A percentile compares a stretch with the other conserved stretches of the same genome.
These are phyloP conservation scores for Neurospora sp. DNA, from an alignment of 495 filamentous ascomycete genomes.

Conservation along the genomic window DNA sequence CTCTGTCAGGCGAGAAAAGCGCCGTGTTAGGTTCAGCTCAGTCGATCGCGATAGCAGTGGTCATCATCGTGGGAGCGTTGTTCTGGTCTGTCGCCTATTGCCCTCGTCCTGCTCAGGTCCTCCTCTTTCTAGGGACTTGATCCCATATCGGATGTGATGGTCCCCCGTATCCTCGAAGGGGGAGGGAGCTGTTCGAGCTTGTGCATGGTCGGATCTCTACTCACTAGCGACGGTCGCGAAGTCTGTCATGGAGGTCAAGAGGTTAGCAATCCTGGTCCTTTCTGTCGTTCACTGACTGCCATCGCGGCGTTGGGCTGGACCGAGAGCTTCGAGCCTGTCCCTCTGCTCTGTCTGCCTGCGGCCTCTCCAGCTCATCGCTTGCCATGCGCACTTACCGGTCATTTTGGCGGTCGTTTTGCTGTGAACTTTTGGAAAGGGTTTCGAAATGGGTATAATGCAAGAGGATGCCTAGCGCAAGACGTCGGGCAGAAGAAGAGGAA, in stretches of 20 bases:
- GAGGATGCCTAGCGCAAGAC: neutral
- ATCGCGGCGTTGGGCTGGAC: neutral
- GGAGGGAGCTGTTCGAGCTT: neutral
- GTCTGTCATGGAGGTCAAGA: slow-evolving; percentile 8
- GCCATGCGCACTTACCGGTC: neutral
- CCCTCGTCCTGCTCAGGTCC: neutral
- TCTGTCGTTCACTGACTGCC: neutral
- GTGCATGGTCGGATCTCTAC: slow-evolving; percentile 6
- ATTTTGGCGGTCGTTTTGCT: slow-evolving; percentile 7
- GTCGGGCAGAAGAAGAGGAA: neutral
- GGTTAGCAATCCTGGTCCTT: neutral
- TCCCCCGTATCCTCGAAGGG: slow-evolving; percentile 1
- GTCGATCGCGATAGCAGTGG: neutral
- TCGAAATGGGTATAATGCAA: neutral
- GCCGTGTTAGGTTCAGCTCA: slow-evolving; percentile 3
- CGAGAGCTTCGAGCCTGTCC: slow-evolving; percentile 1
- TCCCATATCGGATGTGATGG: slow-evolving; percentile 1
- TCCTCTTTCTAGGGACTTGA: neutral
- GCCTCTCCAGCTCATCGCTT: neutral
- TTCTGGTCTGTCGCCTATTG: neutral
- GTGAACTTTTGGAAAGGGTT: neutral
- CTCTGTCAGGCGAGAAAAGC: slow-evolving; percentile 35
- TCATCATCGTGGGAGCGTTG: neutral
- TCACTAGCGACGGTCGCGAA: slow-evolving; percentile 17
- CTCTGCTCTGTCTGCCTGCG: neutral